phyloP scores from a whole-genome alignment of 1,284 basidiomycete genomes.

The Microbotryum violaceum region DNA sequence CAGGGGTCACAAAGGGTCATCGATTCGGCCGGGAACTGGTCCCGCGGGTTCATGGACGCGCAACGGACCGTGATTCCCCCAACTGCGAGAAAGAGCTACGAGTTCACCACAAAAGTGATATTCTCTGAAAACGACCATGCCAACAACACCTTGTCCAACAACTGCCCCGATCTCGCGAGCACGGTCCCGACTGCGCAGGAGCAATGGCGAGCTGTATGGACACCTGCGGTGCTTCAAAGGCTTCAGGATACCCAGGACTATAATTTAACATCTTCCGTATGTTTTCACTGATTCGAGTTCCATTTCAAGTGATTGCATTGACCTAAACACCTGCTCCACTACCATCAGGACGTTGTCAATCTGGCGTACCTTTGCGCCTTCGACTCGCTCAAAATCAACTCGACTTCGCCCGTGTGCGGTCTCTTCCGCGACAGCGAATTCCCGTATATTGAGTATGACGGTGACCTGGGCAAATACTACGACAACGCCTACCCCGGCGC shows the following conservation, averaged over 20 bases:
- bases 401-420: too few species aligned
- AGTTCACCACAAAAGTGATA: not conserved
- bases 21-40: slow-evolving; percentile 39
- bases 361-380: slow-evolving; percentile 70
- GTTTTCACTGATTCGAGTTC: slow-evolving; percentile 41
- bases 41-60: not conserved
- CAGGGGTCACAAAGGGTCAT: slow-evolving; percentile 57
- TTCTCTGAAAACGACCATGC: not conserved
- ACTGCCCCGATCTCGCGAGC: too few species aligned
- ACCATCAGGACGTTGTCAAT: slow-evolving; percentile 57
- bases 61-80: slow-evolving; percentile 31
- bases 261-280: too few species aligned
- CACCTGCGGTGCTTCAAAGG: too few species aligned
- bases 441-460: slow-evolving; percentile 36
- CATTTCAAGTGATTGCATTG: slow-evolving; percentile 61
- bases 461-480: slow-evolving; percentile 71
- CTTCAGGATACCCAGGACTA: too few species aligned
- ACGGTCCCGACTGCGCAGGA: too few species aligned
- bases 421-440: too few species aligned
- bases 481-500: slow-evolving; percentile 32
- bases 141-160: not conserved
- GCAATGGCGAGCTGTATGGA: too few species aligned
- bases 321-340: slow-evolving; percentile 59
- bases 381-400: slow-evolving; percentile 36
- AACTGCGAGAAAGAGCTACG: slow-evolving; percentile 30